Percentiles rank a stretch among this genome's conserved stretches.
phyloP scores from a whole-genome alignment of 1,284 basidiomycete species.

The Fomitopsis betulina region DNA sequence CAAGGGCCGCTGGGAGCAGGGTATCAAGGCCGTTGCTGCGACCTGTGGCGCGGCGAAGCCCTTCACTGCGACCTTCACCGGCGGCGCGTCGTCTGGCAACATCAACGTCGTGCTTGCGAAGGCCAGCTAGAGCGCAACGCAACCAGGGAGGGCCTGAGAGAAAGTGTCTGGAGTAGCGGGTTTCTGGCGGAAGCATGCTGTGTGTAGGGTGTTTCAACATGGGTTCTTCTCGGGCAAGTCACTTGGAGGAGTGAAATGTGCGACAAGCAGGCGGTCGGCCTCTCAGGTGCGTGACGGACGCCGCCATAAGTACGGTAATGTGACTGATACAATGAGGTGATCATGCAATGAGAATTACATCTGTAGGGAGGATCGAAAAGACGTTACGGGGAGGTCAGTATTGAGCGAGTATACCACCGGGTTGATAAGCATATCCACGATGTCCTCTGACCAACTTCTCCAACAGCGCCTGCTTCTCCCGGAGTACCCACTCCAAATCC shows the following conservation, averaged over 20 bases:
- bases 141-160: not conserved
- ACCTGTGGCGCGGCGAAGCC: slow-evolving; percentile 26
- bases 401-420: too few relatives aligned
- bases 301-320: too few relatives aligned
- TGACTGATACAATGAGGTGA: too few relatives aligned
- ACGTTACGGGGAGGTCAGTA: too few relatives aligned
- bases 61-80: slow-evolving; percentile 28
- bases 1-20: slow-evolving; percentile 34
- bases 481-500: not conserved
- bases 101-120: slow-evolving; percentile 17
- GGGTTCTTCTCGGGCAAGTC: not conserved
- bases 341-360: too few relatives aligned
- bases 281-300: too few relatives aligned
- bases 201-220: not conserved
- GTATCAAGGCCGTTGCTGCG: slow-evolving; percentile 27
- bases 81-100: slow-evolving; percentile 25
- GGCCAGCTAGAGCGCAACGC: not conserved
- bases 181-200: not conserved
- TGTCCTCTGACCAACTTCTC: not conserved
- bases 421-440: not conserved
- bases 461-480: not conserved
- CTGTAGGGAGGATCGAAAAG: too few relatives aligned
- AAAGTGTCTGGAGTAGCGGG: not conserved
- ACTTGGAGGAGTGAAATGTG: not conserved
- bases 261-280: too few relatives aligned